These are phyloP conservation scores for Cornus suecica DNA, from an alignment of 148 eudicot species.

Conservation along the genomic window DNA sequence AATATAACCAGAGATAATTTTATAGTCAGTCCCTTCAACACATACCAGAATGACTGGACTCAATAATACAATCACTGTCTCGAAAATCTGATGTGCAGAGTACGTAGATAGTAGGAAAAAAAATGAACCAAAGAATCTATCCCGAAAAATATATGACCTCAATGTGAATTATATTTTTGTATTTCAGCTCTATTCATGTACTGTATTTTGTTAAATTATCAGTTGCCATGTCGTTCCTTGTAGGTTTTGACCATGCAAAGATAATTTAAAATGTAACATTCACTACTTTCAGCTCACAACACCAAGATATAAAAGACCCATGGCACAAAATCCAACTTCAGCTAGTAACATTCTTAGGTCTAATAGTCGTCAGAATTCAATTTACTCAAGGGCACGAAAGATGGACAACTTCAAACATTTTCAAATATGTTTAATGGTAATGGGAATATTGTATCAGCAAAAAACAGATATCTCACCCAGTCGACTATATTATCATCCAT, in stretches of 20 bases:
- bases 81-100: slow-evolving; percentile 11
- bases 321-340: background rate
- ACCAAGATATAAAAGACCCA: background rate
- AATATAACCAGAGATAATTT: too few species aligned
- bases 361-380: background rate
- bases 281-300: background rate
- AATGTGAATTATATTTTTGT: background rate
- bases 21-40: background rate
- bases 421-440: background rate
- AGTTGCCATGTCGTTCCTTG: background rate
- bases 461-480: slow-evolving; percentile 44
- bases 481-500: slow-evolving; percentile 71
- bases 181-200: background rate
- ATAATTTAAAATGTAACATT: too few species aligned
- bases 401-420: background rate
- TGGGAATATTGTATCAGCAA: background rate
- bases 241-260: background rate
- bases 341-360: background rate
- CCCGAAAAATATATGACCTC: background rate
- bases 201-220: too few species aligned
- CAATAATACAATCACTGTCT: background rate
- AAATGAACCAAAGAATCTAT: background rate
- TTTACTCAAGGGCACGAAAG: background rate
- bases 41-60: background rate
- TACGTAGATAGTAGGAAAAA: background rate